A percentile compares a stretch with the other conserved stretches of the same genome.
Evolutionary conservation across 148 eudicot species (phyloP).

Genomic region (Salicornia ramosissima): DNA sequence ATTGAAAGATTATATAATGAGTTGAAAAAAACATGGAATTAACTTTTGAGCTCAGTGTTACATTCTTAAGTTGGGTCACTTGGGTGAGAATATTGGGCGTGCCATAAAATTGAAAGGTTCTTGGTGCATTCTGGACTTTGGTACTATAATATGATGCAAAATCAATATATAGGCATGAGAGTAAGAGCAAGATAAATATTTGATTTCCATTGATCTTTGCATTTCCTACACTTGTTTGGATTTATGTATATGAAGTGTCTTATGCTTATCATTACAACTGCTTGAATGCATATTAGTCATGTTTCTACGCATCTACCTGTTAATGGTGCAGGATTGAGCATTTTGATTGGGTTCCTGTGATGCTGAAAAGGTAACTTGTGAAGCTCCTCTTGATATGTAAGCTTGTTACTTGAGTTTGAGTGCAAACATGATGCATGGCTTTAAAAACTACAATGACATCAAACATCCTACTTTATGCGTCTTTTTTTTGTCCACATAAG

Average conservation of each 20-base stretch:
- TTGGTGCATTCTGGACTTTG: too few relatives aligned
- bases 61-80: too few relatives aligned
- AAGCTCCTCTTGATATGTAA: constrained; percentile 54
- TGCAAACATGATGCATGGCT: neutral
- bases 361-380: constrained; percentile 44
- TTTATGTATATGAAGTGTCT: constrained; percentile 1
- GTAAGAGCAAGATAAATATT: too few relatives aligned
- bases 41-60: too few relatives aligned
- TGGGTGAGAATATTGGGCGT: too few relatives aligned
- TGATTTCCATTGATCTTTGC: neutral
- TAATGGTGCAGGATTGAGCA: constrained; percentile 58
- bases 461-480: neutral
- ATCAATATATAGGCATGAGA: neutral
- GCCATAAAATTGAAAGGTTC: too few relatives aligned
- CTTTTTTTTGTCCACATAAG: neutral
- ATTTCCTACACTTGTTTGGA: constrained; percentile 15
- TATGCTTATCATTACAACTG: constrained; percentile 22
- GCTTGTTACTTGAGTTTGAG: constrained; percentile 42
- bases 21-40: too few relatives aligned
- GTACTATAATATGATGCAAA: too few relatives aligned
- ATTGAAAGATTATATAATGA: too few relatives aligned
- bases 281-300: constrained; percentile 23
- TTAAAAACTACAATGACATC: neutral
- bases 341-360: constrained; percentile 40
- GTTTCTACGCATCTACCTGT: constrained; percentile 42